Percentiles rank a stretch among this genome's conserved stretches.
phyloP scores from a whole-genome alignment of 345 rosid species.

The Anastatica hierochuntica region DNA sequence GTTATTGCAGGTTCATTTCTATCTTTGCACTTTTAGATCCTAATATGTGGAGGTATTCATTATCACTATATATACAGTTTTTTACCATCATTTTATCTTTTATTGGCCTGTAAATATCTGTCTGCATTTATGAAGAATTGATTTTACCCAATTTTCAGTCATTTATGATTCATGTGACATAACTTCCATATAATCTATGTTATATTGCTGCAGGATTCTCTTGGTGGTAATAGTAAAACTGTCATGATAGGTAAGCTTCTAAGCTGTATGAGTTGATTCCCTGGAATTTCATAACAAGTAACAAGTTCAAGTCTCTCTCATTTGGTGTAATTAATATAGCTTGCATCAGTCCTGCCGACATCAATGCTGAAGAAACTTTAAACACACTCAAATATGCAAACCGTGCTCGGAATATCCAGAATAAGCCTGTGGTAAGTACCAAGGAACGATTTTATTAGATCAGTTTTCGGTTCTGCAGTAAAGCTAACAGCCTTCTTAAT shows the following conservation, averaged over 20 bases:
- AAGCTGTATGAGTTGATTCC: background rate
- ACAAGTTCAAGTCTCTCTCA: background rate
- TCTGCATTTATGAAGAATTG: background rate
- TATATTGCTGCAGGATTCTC: constrained; percentile 51
- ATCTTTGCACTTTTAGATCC: constrained; percentile 12
- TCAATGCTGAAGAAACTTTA: constrained; percentile 72
- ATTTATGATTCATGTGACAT: background rate
- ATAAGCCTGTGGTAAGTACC: constrained; percentile 67
- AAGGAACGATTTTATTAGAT: background rate
- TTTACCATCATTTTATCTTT: too few relatives aligned
- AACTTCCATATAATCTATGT: background rate
- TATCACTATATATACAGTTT: too few relatives aligned
- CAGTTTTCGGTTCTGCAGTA: background rate
- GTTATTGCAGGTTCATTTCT: constrained; percentile 51
- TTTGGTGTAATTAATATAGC: constrained; percentile 32
- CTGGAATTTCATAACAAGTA: background rate
- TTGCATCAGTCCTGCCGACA: constrained; percentile 79
- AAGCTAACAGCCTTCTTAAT: background rate
- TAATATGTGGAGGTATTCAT: background rate
- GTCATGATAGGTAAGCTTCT: constrained; percentile 61
- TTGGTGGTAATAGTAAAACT: constrained; percentile 81
- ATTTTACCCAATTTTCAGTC: background rate
- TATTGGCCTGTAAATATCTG: too few relatives aligned
- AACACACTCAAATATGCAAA: constrained; percentile 77
- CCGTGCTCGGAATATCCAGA: constrained; percentile 82